phyloP scores from a whole-genome alignment of 345 rosid species.

The Erucastrum elatum region DNA sequence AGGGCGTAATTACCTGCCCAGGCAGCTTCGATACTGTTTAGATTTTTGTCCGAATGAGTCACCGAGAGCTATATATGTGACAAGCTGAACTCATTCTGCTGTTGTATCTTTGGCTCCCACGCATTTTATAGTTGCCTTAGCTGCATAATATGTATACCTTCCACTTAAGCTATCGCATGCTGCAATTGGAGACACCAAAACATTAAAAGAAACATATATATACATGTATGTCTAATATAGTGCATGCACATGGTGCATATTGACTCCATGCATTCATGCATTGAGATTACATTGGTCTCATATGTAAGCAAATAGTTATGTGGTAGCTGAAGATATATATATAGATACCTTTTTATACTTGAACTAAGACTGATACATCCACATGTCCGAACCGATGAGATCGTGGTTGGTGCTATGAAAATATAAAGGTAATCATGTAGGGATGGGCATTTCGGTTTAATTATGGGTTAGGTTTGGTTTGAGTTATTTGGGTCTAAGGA shows the following conservation, averaged over 20 bases:
- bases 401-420: neutral
- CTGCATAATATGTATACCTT: slow-evolving; percentile 88
- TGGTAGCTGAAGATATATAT: neutral
- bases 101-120: slow-evolving; percentile 97
- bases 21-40: slow-evolving; percentile 97
- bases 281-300: slow-evolving; percentile 8
- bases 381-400: neutral
- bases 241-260: slow-evolving; percentile 32
- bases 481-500: no score
- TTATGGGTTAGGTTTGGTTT: no score
- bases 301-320: slow-evolving; percentile 7
- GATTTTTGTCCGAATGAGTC: slow-evolving; percentile 97
- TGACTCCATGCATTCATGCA: slow-evolving; percentile 14
- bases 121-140: slow-evolving; percentile 93
- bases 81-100: slow-evolving; percentile 91
- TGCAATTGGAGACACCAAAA: slow-evolving; percentile 37
- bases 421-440: neutral
- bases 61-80: slow-evolving; percentile 98
- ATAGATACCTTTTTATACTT: neutral
- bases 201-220: slow-evolving; percentile 1
- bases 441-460: no score
- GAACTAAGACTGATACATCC: neutral
- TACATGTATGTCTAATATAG: slow-evolving; percentile 6
- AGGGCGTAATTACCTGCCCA: slow-evolving; percentile 74
- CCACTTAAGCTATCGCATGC: slow-evolving; percentile 98